phyloP scores from a whole-genome alignment of 192 early-diverging fungal species.

The Backusella psychrophila region DNA sequence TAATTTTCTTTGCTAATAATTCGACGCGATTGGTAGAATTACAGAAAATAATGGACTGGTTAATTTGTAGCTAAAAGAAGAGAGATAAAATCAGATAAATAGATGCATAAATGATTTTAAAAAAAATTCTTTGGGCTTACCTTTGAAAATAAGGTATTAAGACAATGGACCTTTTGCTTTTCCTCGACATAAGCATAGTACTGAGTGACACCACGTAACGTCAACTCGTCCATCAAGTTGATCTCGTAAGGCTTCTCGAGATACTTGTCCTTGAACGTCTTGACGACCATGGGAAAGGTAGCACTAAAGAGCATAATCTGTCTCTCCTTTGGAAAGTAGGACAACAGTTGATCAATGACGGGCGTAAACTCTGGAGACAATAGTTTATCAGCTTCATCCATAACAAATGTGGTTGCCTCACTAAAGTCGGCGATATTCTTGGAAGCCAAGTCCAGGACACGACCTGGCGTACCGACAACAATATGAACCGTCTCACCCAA shows the following conservation, averaged over 20 bases:
- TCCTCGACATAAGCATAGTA: slow-evolving; percentile 99
- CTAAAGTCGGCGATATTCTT: slow-evolving; percentile 92
- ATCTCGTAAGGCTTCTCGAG: slow-evolving; percentile 97
- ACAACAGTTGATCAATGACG: slow-evolving; percentile 95
- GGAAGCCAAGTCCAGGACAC: slow-evolving; percentile 93
- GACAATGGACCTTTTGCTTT: slow-evolving; percentile 96
- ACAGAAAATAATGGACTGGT: slow-evolving; percentile 99
- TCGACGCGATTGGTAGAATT: slow-evolving; percentile 99
- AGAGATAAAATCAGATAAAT: neutral
- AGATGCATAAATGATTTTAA: too few relatives aligned
- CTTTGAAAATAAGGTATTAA: slow-evolving; percentile 92
- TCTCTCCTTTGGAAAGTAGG: slow-evolving; percentile 81
- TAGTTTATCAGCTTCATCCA: slow-evolving; percentile 99
- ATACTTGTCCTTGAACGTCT: slow-evolving; percentile 96
- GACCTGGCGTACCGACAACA: slow-evolving; percentile 95
- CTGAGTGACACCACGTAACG: slow-evolving; percentile 96
- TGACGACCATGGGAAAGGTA: slow-evolving; percentile 98
- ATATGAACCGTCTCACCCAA: slow-evolving; percentile 92
- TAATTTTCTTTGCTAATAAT: slow-evolving; percentile 98
- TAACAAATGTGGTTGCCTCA: slow-evolving; percentile 88
- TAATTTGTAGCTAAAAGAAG: slow-evolving; percentile 84
- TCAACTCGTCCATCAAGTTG: slow-evolving; percentile 99
- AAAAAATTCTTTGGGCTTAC: neutral
- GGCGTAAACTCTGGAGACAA: slow-evolving; percentile 98
- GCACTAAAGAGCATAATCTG: slow-evolving; percentile 98